Percentiles rank a stretch among this genome's conserved stretches.
Conservation (phyloP, 2,329 filamentous ascomycete genomes). For the Phialophora tarda region DNA sequence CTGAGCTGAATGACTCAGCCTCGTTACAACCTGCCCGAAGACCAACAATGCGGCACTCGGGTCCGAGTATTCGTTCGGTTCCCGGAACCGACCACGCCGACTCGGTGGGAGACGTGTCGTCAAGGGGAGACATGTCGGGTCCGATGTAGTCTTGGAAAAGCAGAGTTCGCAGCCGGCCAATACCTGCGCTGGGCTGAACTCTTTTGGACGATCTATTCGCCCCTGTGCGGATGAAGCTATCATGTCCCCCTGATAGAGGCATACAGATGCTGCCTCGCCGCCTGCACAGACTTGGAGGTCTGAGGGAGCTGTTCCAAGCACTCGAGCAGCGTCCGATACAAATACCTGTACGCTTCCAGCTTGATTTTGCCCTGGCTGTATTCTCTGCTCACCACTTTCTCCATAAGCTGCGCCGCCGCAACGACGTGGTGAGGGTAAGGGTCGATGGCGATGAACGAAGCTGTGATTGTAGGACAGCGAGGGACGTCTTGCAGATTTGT, state of each 20-base stretch:
- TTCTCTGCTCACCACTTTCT: conserved; percentile 42
- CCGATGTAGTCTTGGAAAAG: background rate
- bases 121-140: background rate
- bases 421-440: conserved; percentile 45
- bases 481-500: background rate
- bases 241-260: conserved; percentile 7
- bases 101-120: too few relatives aligned
- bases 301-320: conserved; percentile 42
- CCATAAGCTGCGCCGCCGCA: conserved; percentile 42
- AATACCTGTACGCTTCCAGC: conserved; percentile 36
- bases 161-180: background rate
- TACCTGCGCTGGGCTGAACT: background rate
- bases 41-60: background rate
- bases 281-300: conserved; percentile 43
- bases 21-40: background rate
- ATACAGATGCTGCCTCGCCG: conserved; percentile 34
- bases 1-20: background rate
- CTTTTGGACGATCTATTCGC: background rate
- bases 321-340: conserved; percentile 40
- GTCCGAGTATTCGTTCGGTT: background rate
- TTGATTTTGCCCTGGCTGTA: conserved; percentile 40
- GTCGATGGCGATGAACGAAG: conserved; percentile 43
- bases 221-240: background rate
- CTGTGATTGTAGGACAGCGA: conserved; percentile 17
- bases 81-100: too few relatives aligned